Evolutionary conservation across 441 rosid species (phyloP).

Genomic region (Corymbia citriodora): DNA sequence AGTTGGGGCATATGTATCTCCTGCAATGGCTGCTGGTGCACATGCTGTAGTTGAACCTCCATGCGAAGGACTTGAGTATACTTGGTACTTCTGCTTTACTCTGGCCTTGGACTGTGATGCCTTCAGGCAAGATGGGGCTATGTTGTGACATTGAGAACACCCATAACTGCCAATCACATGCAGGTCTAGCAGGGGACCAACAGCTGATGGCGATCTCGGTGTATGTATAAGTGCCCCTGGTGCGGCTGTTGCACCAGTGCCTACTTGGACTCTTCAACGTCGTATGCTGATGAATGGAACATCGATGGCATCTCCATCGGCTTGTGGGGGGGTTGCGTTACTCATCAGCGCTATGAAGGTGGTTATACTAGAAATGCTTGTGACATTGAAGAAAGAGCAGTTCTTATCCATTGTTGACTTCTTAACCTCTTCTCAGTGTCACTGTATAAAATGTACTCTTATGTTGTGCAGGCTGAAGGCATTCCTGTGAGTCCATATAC

Average conservation of each 20-base stretch:
- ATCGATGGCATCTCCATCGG: slow-evolving; percentile 99
- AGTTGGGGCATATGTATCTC: slow-evolving; percentile 98
- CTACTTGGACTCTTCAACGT: slow-evolving; percentile 98
- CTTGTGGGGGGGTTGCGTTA: slow-evolving; percentile 97
- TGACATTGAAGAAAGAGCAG: background rate
- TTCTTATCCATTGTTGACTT: background rate
- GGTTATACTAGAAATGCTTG: slow-evolving; percentile 8
- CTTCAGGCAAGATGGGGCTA: background rate
- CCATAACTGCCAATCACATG: slow-evolving; percentile 19
- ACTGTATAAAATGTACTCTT: slow-evolving; percentile 14
- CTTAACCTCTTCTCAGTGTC: slow-evolving; percentile 6
- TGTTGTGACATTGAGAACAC: background rate
- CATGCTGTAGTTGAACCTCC: slow-evolving; percentile 96
- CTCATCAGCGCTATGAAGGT: slow-evolving; percentile 99
- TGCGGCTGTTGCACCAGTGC: slow-evolving; percentile 99
- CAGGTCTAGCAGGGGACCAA: slow-evolving; percentile 99
- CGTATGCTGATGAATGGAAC: slow-evolving; percentile 99
- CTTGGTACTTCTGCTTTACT: slow-evolving; percentile 51
- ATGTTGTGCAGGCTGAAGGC: slow-evolving; percentile 66
- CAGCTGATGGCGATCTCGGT: slow-evolving; percentile 98
- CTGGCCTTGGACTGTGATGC: background rate
- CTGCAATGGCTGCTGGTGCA: slow-evolving; percentile 98
- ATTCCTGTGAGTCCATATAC: slow-evolving; percentile 82
- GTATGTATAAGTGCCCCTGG: slow-evolving; percentile 99
- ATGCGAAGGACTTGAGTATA: slow-evolving; percentile 88